These are phyloP conservation scores for Camellia granthamiana DNA, from an alignment of 148 eudicot species.

Conservation along the genomic window DNA sequence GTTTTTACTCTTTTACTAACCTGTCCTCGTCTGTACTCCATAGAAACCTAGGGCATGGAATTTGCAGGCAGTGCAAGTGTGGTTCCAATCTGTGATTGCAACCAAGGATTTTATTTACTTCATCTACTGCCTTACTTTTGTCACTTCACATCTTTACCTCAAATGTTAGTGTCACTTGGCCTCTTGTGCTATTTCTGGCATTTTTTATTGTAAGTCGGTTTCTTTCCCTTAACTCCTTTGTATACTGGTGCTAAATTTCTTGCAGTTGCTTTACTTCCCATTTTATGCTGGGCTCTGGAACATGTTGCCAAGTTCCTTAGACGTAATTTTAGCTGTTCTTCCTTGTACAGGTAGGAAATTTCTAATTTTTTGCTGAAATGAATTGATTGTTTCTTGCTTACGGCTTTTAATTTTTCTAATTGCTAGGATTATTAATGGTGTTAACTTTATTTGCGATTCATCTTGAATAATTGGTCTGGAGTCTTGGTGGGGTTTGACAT, in stretches of 20 bases:
- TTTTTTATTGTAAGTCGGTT: conserved; percentile 6
- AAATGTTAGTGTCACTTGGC: conserved; percentile 56
- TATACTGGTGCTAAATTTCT: conserved; percentile 12
- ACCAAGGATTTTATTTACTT: conserved; percentile 87
- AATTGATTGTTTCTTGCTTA: not conserved
- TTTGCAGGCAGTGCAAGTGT: conserved; percentile 80
- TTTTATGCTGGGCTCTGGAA: conserved; percentile 82
- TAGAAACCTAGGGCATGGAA: conserved; percentile 93
- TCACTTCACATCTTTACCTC: conserved; percentile 72
- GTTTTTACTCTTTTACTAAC: not conserved
- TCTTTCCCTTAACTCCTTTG: conserved; percentile 10
- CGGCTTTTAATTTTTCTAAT: not conserved
- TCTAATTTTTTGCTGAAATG: not conserved
- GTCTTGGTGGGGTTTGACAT: not conserved
- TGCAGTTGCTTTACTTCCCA: conserved; percentile 89
- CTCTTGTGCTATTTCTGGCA: not conserved
- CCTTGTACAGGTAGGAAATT: conserved; percentile 63
- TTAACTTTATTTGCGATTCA: not conserved
- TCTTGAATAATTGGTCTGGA: not conserved
- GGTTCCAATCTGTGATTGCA: conserved; percentile 83
- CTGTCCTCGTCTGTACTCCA: conserved; percentile 22
- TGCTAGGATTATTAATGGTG: not conserved
- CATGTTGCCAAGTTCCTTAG: conserved; percentile 89
- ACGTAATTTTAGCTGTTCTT: conserved; percentile 79
- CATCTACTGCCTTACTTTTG: conserved; percentile 84